These are phyloP conservation scores for Penstemon davidsonii DNA, from an alignment of 257 asterid species.

Conservation along the genomic window DNA sequence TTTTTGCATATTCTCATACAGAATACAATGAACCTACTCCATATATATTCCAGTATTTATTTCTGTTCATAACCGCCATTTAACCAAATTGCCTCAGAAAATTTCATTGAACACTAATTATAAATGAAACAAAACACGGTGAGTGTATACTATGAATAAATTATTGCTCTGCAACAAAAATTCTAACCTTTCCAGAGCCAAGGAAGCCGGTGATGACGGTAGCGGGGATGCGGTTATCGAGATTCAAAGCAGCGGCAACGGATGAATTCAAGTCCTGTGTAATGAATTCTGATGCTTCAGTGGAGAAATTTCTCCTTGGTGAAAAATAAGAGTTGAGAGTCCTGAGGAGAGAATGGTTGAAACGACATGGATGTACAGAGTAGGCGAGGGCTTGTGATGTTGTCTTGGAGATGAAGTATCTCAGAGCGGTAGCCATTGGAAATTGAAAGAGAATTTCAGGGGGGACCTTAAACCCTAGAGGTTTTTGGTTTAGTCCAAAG, in stretches of 20 bases:
- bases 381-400: constrained; percentile 34
- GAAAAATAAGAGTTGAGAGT: constrained; percentile 34
- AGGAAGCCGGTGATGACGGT: constrained; percentile 93
- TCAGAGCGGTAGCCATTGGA: constrained; percentile 53
- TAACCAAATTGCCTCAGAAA: constrained; percentile 9
- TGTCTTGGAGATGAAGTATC: constrained; percentile 51
- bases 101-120: no score
- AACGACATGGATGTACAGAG: constrained; percentile 29
- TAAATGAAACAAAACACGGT: no score
- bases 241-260: constrained; percentile 61
- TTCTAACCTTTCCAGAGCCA: constrained; percentile 86
- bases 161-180: neutral
- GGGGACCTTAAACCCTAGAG: constrained; percentile 54
- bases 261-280: constrained; percentile 58
- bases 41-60: neutral
- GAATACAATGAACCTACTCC: neutral
- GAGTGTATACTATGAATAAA: no score
- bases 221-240: constrained; percentile 77
- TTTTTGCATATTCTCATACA: no score
- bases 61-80: neutral
- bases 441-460: neutral
- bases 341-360: constrained; percentile 31
- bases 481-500: neutral
- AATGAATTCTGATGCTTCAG: constrained; percentile 48
- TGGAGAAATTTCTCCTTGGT: constrained; percentile 46